Conservation (phyloP, 306 rosid genomes). For the Arachis hypogaea region DNA sequence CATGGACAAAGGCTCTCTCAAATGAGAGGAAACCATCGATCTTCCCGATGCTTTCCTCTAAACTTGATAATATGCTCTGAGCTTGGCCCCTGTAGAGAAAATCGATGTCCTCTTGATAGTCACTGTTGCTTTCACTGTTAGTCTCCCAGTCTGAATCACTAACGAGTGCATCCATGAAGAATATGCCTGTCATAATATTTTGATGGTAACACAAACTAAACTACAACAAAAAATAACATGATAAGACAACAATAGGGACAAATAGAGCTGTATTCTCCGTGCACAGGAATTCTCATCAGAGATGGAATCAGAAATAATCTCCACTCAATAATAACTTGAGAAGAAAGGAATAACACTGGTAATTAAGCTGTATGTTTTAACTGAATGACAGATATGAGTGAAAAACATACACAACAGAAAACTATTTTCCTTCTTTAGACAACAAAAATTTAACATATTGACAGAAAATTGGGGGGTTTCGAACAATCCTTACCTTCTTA, state of each 20-base stretch:
- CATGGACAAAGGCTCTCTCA: constrained; percentile 78
- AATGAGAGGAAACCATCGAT: constrained; percentile 91
- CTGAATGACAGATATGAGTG: not conserved
- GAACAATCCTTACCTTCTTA: constrained; percentile 47
- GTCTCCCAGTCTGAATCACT: constrained; percentile 93
- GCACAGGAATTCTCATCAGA: constrained; percentile 35
- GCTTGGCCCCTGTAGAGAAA: constrained; percentile 78
- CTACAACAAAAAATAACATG: constrained; percentile 12
- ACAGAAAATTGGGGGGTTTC: constrained; percentile 33
- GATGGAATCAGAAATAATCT: constrained; percentile 40
- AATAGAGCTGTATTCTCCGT: constrained; percentile 26
- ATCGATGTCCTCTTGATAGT: constrained; percentile 79
- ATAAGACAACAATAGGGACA: constrained; percentile 8
- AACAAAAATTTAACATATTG: constrained; percentile 22
- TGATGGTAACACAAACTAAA: constrained; percentile 15
- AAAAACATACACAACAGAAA: not conserved
- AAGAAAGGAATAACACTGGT: constrained; percentile 28
- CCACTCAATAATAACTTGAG: constrained; percentile 27
- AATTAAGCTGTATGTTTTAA: not conserved
- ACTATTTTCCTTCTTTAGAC: constrained; percentile 7
- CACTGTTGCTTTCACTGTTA: constrained; percentile 76
- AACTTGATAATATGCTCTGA: constrained; percentile 75
- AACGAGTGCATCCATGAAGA: constrained; percentile 59
- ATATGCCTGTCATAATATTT: constrained; percentile 54
- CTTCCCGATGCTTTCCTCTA: constrained; percentile 84